Evolutionary conservation across 2,329 filamentous ascomycete genomes (phyloP), one percentile per base, ranked within the genome.

Genomic region (Penicillium concentricum): DNA sequence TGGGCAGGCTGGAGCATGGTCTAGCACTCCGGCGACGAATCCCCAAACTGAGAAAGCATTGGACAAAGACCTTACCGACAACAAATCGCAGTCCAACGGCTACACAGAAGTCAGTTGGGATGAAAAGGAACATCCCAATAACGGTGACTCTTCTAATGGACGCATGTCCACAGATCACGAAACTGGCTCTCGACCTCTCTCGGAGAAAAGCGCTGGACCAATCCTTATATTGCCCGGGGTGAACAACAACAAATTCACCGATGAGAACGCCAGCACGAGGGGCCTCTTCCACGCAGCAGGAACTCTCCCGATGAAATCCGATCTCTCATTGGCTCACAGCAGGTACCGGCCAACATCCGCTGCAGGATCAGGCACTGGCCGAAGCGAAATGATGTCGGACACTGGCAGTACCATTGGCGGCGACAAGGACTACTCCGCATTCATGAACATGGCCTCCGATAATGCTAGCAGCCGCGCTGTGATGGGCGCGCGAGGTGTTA

Each of bases 251-350:
- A 68, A 62, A 35, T 56, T 65, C 30, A 62, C 48, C 1, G 67
- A 71, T 30, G 70, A 72, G 15, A 72, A 71, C 12, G 69, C 70
- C 6, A 74, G 72, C 53, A 75, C 72, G 2, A 62, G 67, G 32
- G 63, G 68, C 2, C 60, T 73, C 9, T 71, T 71, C 49, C 69
- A 69, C 44, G 70, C 63, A 8, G 51, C 64, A 2, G 69, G 68
- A 2, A 62, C 62, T 15, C 60, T 72, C 6, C 60, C 65, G 1
- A 61, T 63, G 41, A 61, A 56, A 5, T 66, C 67, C 0, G 64
- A 71, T 38, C 45, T 59, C 5, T 65, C 60, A 6, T 50, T 67
- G 16, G 35, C 63, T 4, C 61, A 61, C 22, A 52, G 50, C 4
- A 59, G 52, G 30, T 61, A 63, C 3, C 64, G 67, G 7, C 59